A percentile compares a stretch with the other conserved stretches of the same genome.
Conservation (phyloP, 2,329 filamentous ascomycete genomes). For the Myrmaecium sp. region DNA sequence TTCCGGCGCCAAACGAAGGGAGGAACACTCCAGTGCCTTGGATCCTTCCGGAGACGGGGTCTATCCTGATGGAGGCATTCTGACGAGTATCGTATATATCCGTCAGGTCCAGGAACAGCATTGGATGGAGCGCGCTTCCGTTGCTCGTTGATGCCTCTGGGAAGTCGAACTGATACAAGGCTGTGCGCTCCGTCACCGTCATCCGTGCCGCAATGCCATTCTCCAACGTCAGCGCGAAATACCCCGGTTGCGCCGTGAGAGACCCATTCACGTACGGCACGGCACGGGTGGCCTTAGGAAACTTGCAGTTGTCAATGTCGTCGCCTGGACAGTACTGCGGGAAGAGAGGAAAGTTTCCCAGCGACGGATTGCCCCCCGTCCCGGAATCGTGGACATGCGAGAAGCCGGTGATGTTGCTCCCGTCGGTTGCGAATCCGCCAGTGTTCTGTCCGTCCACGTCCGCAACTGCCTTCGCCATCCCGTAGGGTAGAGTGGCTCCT, state of each 20-base stretch:
- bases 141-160: conserved; percentile 14
- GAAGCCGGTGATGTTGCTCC: conserved; percentile 26
- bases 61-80: conserved; percentile 36
- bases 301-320: conserved; percentile 42
- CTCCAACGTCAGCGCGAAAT: conserved; percentile 39
- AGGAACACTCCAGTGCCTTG: conserved; percentile 40
- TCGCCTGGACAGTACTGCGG: conserved; percentile 46
- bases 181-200: conserved; percentile 41
- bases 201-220: conserved; percentile 43
- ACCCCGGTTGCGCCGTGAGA: conserved; percentile 38
- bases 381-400: conserved; percentile 19
- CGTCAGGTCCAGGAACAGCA: conserved; percentile 42
- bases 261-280: conserved; percentile 33
- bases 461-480: conserved; percentile 33
- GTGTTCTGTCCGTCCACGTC: conserved; percentile 36
- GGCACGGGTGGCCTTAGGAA: conserved; percentile 31
- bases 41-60: conserved; percentile 34
- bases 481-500: conserved; percentile 29
- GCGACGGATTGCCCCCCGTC: conserved; percentile 33
- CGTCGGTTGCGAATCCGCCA: conserved; percentile 36
- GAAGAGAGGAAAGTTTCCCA: conserved; percentile 61
- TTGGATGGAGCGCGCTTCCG: conserved; percentile 27
- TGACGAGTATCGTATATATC: conserved; percentile 38
- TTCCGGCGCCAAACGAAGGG: conserved; percentile 46
- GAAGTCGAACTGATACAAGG: conserved; percentile 45